Base-by-base conservation (phyloP, 2,329 filamentous ascomycete genomes). In the Colletotrichum eleusines region DNA sequence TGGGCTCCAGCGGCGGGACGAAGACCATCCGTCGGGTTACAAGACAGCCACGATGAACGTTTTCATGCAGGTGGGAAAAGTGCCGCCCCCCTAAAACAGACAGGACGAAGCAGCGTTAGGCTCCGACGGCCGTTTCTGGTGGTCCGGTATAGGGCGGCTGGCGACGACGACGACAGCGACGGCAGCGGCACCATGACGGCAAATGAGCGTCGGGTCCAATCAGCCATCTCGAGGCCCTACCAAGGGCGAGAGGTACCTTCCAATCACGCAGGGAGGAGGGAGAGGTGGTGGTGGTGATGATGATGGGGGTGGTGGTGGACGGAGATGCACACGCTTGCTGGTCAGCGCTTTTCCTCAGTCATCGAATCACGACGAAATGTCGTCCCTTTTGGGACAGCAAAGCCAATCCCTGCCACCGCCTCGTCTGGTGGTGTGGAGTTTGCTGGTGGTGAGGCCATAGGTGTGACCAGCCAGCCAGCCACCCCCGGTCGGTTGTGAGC, bases 121-220 rank as follows among this genome's bases (percentile, higher is more conserved):
- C 69, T 72, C 66, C 69, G 69, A 64, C 60, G 54, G 54, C 69
- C 66, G 66, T 70, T 72, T 72, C 66, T 72, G 69, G 69, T 66
- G 54, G 66, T 65, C 66, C 69, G 69, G 60, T 48, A 69, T 42
- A 69, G 40, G 66, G 69, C 69, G 66, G 69, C 60, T 70, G 66
- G 54, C 26, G 69, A 57, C 58, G 59, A 59, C 65, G 40, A 7
- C 40, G 40, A 18, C 18, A 16, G 40, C 38, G 40, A 16, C 42
- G 44, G n/a, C 44, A 9, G 65, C 69, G 46, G 59, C 65, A 59
- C 46, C 54, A 59, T 64, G n/a, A 63, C 44, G 64, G 69, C 58
- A 42, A 60, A 71, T 54, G 66, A 66, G 65, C 65, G 48, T 57
- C 66, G 48, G 42, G 48, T 33, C 60, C 69, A 72, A 70, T 66